Evolutionary conservation across 208 protist species (phyloP).

Genomic region (Polymyxa betae): DNA sequence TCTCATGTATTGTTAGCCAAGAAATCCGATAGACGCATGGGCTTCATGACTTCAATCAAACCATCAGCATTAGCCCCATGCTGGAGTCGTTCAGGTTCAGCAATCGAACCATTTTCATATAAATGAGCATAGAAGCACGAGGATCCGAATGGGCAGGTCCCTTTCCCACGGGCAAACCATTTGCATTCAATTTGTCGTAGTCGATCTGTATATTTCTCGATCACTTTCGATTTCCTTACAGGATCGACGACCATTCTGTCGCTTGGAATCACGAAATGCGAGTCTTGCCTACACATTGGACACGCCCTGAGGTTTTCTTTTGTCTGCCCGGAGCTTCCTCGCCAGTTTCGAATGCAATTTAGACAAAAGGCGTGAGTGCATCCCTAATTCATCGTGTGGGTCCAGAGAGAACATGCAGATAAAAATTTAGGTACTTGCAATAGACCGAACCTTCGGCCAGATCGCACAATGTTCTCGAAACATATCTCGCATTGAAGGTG

Average conservation of each 20-base stretch:
- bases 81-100: conserved; percentile 45
- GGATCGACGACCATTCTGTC: conserved; percentile 32
- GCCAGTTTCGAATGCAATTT: conserved; percentile 46
- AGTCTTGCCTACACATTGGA: conserved; percentile 40
- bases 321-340: conserved; percentile 46
- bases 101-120: conserved; percentile 18
- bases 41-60: conserved; percentile 51
- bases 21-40: conserved; percentile 42
- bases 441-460: conserved; percentile 27
- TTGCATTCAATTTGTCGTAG: conserved; percentile 55
- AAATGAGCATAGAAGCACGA: conserved; percentile 52
- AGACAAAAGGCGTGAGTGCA: conserved; percentile 55
- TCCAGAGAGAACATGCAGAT: neutral
- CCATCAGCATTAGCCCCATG: conserved; percentile 46
- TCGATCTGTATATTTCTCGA: conserved; percentile 44
- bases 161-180: conserved; percentile 48
- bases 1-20: too few species aligned
- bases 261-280: conserved; percentile 52
- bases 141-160: conserved; percentile 53
- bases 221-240: neutral
- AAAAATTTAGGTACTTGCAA: neutral
- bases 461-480: conserved; percentile 40
- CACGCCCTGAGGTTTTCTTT: conserved; percentile 53
- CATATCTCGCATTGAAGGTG: conserved; percentile 32
- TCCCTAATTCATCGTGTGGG: neutral